Percentiles rank a stretch among this genome's conserved stretches.
Evolutionary conservation across 2,329 filamentous ascomycete genomes (phyloP).

Genomic region (Sporothrix dimorphospora): DNA sequence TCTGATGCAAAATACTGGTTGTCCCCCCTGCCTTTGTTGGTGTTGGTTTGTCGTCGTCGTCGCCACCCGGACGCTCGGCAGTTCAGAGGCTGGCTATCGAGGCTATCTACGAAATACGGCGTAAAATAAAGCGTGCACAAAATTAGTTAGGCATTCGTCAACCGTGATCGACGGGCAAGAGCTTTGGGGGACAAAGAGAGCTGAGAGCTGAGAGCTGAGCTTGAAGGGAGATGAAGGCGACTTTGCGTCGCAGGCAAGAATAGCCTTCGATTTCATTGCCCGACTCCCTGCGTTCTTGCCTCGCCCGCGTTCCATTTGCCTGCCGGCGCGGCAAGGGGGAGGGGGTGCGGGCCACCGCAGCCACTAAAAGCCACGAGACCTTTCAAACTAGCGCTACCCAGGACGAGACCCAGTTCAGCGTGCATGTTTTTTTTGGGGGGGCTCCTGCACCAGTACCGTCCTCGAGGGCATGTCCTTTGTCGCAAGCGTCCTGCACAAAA

Average conservation of each 20-base stretch:
- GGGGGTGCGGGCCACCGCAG: neutral
- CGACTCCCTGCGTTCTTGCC: neutral
- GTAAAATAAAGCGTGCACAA: neutral
- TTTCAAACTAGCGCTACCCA: conserved; percentile 8
- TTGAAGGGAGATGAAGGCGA: neutral
- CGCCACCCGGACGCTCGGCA: neutral
- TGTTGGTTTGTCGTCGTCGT: too few species aligned
- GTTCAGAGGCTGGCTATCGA: neutral
- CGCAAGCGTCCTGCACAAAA: conserved; percentile 14
- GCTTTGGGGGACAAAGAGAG: neutral
- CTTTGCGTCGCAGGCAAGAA: neutral
- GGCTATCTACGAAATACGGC: neutral
- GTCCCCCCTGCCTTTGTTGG: neutral
- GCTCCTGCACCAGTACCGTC: too few species aligned
- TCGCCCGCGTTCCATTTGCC: neutral
- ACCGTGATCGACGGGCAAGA: conserved; percentile 1
- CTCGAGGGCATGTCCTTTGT: neutral
- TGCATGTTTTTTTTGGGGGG: neutral
- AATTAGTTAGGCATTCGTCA: neutral
- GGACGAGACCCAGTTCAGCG: neutral
- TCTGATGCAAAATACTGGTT: conserved; percentile 13
- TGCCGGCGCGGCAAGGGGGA: neutral
- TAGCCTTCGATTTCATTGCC: neutral
- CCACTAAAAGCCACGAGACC: conserved; percentile 27
- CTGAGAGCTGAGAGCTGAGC: neutral